These are phyloP conservation scores for Boletus hoseneyae DNA, from an alignment of 1,284 basidiomycete genomes.

Conservation along the genomic window DNA sequence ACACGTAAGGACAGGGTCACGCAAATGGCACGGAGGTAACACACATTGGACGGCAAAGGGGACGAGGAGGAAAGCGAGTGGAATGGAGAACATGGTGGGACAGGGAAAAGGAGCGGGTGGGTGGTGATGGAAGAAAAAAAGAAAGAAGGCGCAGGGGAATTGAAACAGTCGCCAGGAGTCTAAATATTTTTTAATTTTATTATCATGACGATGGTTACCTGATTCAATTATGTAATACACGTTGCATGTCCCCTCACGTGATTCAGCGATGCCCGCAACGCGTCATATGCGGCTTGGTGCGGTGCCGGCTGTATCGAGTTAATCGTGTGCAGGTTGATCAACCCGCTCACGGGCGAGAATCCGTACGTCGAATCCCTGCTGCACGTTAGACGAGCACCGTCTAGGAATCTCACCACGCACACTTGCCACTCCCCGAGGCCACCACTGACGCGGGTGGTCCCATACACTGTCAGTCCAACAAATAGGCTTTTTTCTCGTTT, in stretches of 20 bases:
- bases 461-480: slow-evolving; percentile 52
- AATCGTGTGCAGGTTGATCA: slow-evolving; percentile 59
- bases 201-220: slow-evolving; percentile 6
- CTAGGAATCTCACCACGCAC: slow-evolving; percentile 40
- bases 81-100: slow-evolving; percentile 43
- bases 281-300: slow-evolving; percentile 64
- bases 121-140: not conserved
- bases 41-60: slow-evolving; percentile 44
- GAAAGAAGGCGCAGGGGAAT: not conserved
- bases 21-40: slow-evolving; percentile 22
- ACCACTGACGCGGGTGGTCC: slow-evolving; percentile 58
- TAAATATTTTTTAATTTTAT: not conserved
- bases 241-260: slow-evolving; percentile 31
- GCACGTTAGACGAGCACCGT: slow-evolving; percentile 1
- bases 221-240: slow-evolving; percentile 6
- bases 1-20: slow-evolving; percentile 5
- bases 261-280: slow-evolving; percentile 48
- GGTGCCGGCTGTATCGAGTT: slow-evolving; percentile 74
- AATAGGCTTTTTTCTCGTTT: slow-evolving; percentile 52
- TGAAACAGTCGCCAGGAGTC: not conserved
- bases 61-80: slow-evolving; percentile 41
- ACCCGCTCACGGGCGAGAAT: slow-evolving; percentile 63
- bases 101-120: slow-evolving; percentile 11
- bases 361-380: slow-evolving; percentile 67
- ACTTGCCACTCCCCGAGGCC: slow-evolving; percentile 62